phyloP scores from a whole-genome alignment of 192 early-diverging fungal species.

The Jimgerdemannia lactiflua region DNA sequence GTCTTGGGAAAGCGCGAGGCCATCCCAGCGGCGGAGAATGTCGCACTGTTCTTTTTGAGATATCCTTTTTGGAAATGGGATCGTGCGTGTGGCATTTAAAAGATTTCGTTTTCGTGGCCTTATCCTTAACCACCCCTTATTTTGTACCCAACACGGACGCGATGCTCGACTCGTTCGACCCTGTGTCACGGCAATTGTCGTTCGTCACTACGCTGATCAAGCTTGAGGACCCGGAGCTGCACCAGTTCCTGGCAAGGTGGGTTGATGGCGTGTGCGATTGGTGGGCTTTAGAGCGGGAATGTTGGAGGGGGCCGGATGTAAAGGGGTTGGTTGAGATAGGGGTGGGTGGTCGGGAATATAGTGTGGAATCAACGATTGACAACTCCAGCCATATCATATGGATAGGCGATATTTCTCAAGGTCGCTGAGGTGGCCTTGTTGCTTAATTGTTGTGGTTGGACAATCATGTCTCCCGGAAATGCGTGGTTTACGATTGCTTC shows the following conservation, averaged over 20 bases:
- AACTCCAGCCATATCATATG: too few species aligned
- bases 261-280: background rate
- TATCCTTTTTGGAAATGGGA: slow-evolving; percentile 6
- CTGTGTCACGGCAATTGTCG: slow-evolving; percentile 41
- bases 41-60: slow-evolving; percentile 54
- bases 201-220: slow-evolving; percentile 42
- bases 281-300: background rate
- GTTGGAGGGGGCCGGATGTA: background rate
- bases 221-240: slow-evolving; percentile 47
- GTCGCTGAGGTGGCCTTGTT: too few species aligned
- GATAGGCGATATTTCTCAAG: too few species aligned
- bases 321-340: background rate
- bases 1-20: slow-evolving; percentile 55
- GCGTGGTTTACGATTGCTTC: background rate
- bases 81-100: too few species aligned
- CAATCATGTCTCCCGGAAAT: too few species aligned
- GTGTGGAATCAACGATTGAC: too few species aligned
- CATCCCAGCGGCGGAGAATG: slow-evolving; percentile 48
- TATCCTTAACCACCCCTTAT: background rate
- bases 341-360: too few species aligned
- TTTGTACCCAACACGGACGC: slow-evolving; percentile 32
- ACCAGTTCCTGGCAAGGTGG: background rate
- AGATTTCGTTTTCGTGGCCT: background rate
- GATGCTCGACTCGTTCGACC: slow-evolving; percentile 56
- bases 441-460: too few species aligned